Conservation (phyloP, 192 early-diverging fungal species). For the Chytriomyces sp. region DNA sequence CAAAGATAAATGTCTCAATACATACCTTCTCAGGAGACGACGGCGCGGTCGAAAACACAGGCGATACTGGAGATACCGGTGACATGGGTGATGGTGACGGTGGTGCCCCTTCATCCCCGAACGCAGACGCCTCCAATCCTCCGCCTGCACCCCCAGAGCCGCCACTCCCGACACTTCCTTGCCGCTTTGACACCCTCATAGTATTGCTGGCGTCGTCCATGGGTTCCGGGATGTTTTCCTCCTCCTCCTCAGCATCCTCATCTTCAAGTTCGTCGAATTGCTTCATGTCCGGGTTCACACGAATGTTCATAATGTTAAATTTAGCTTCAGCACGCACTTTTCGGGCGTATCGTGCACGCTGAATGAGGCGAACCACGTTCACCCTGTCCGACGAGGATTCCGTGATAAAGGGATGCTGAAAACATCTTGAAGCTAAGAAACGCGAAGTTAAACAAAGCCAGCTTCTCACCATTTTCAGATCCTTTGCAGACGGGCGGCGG, state of each 20-base stretch:
- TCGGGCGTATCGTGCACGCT: conserved; percentile 34
- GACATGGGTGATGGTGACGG: no score
- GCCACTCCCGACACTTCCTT: no score
- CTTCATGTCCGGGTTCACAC: conserved; percentile 16
- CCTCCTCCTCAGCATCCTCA: conserved; percentile 31
- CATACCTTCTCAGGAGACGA: neutral
- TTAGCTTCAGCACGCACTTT: neutral
- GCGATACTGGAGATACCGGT: neutral
- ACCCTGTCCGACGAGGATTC: neutral
- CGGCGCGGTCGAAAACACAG: neutral
- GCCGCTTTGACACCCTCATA: no score
- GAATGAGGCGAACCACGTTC: conserved; percentile 43
- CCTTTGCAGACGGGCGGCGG: conserved; percentile 33
- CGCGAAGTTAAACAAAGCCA: neutral
- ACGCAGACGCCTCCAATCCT: no score
- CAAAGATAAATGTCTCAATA: conserved; percentile 8
- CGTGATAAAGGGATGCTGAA: conserved; percentile 15
- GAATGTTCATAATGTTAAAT: conserved; percentile 8
- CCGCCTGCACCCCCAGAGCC: no score
- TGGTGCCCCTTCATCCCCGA: no score
- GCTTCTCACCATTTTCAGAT: conserved; percentile 10
- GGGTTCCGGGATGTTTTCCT: conserved; percentile 21
- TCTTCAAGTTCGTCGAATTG: conserved; percentile 37
- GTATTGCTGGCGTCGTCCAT: no score
- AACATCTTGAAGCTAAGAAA: neutral